Percentiles rank a stretch among this genome's conserved stretches.
These are phyloP conservation scores for Endocalyx cinctus DNA, from an alignment of 2,329 filamentous ascomycete species.

Conservation along the genomic window DNA sequence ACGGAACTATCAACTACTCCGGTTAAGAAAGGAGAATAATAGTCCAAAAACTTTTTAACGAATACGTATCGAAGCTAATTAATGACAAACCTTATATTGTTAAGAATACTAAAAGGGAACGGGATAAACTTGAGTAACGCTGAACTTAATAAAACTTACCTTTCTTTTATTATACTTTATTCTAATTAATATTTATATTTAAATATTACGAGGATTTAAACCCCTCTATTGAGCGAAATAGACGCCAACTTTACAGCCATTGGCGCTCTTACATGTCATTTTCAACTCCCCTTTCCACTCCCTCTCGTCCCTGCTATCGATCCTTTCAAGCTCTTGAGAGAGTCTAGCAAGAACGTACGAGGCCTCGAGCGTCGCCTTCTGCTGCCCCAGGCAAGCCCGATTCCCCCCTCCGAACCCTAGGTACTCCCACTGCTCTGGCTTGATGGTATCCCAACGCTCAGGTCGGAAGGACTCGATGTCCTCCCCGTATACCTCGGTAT, in stretches of 20 bases:
- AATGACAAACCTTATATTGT: too few relatives aligned
- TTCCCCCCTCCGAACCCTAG: constrained; percentile 9
- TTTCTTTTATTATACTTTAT: too few relatives aligned
- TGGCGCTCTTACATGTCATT: constrained; percentile 11
- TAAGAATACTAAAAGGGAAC: too few relatives aligned
- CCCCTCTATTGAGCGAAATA: too few relatives aligned
- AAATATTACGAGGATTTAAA: too few relatives aligned
- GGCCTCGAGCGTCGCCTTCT: constrained; percentile 9
- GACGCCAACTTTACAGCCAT: constrained; percentile 14
- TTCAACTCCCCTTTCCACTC: constrained; percentile 11
- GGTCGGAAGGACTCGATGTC: constrained; percentile 10
- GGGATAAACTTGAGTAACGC: too few relatives aligned
- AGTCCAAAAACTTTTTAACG: too few relatives aligned
- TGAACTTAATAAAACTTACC: too few relatives aligned
- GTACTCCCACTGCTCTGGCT: constrained; percentile 10
- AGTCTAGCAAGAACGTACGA: constrained; percentile 9
- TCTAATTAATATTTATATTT: too few relatives aligned
- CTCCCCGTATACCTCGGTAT: constrained; percentile 8
- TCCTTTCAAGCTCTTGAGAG: constrained; percentile 2
- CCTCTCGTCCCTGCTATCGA: constrained; percentile 5
- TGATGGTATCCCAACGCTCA: constrained; percentile 10
- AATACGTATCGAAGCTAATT: too few relatives aligned
- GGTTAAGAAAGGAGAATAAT: too few relatives aligned
- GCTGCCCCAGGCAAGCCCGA: constrained; percentile 9
- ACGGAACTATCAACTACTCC: too few relatives aligned